These are phyloP conservation scores for Coemansia sp. DNA, from an alignment of 192 early-diverging fungal genomes.

Conservation along the genomic window DNA sequence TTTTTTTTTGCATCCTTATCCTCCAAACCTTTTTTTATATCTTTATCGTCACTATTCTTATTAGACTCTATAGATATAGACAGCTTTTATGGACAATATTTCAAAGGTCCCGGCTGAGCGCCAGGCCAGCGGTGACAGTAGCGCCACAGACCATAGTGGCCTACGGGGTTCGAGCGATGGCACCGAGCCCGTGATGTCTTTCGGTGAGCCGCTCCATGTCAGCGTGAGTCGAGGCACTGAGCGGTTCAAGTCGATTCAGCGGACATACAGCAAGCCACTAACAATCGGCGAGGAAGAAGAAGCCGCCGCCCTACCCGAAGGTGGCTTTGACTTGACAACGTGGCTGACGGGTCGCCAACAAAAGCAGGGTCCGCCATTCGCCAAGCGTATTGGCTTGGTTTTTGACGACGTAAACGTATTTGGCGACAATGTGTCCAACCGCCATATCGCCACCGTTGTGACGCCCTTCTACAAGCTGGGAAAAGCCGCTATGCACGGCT, in stretches of 20 bases:
- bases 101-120: background rate
- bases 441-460: constrained; percentile 44
- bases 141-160: constrained; percentile 7
- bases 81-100: background rate
- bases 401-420: constrained; percentile 45
- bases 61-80: background rate
- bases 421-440: constrained; percentile 34
- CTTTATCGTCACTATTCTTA: background rate
- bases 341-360: constrained; percentile 41
- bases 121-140: background rate
- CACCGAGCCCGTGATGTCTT: constrained; percentile 36
- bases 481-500: constrained; percentile 21
- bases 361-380: constrained; percentile 42
- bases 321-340: constrained; percentile 30
- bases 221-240: constrained; percentile 38
- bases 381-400: constrained; percentile 53
- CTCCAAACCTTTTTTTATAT: no score
- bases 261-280: constrained; percentile 42
- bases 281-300: constrained; percentile 34
- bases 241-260: constrained; percentile 48
- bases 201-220: constrained; percentile 55
- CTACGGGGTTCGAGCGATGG: background rate
- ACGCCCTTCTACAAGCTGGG: constrained; percentile 43
- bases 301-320: constrained; percentile 12
- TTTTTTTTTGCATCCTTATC: background rate